Conservation (phyloP, 139 green algal species). For the Chlorella vulgaris region DNA sequence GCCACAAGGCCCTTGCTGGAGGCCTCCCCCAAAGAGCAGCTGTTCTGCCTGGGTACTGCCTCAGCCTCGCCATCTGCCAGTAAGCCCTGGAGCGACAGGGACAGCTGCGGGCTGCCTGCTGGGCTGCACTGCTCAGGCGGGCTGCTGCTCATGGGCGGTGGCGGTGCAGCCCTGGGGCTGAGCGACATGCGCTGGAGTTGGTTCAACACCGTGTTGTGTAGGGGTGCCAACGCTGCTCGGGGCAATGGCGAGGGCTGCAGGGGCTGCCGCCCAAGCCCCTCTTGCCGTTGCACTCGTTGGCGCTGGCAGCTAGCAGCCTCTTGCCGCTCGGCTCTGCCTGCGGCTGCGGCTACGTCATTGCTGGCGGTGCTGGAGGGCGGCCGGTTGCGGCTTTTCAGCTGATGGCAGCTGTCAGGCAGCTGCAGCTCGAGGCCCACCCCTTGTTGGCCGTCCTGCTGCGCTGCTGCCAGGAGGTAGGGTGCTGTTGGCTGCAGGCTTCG, state of each 20-base stretch:
- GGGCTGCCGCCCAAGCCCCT: background rate
- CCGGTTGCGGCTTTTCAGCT: background rate
- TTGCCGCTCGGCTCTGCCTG: background rate
- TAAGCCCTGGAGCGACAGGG: slow-evolving; percentile 27
- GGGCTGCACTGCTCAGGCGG: slow-evolving; percentile 18
- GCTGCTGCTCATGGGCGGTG: background rate
- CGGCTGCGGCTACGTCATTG: background rate
- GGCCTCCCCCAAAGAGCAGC: too few species aligned
- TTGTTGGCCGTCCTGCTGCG: background rate
- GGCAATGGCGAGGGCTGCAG: background rate
- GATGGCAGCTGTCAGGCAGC: background rate
- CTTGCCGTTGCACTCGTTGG: background rate
- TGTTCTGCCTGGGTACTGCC: too few species aligned
- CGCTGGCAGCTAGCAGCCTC: too few species aligned
- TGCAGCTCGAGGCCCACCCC: background rate
- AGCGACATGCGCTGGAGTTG: slow-evolving; percentile 27
- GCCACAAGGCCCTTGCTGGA: too few species aligned
- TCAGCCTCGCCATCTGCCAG: too few species aligned
- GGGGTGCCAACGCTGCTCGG: background rate
- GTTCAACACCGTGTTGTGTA: slow-evolving; percentile 6
- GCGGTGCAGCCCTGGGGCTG: slow-evolving; percentile 20
- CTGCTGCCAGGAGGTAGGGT: background rate
- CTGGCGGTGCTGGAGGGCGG: slow-evolving; percentile 29
- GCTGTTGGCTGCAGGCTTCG: background rate
- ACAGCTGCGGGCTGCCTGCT: slow-evolving; percentile 14